Conservation (phyloP, 1,139 yeast species). For the Geotrichum bryndzae region DNA sequence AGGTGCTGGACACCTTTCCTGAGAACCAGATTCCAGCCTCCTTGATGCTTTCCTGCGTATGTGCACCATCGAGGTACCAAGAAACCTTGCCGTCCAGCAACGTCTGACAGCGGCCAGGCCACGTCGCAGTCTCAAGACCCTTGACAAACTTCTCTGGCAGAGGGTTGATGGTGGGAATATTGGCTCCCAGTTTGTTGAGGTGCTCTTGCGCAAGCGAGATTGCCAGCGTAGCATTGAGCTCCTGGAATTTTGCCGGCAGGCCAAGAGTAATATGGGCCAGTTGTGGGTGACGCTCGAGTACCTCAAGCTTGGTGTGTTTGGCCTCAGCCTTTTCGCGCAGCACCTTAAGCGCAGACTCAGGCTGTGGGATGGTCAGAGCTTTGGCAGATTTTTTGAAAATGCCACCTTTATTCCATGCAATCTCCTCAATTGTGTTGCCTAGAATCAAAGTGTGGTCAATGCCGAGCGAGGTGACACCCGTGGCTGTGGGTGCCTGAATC, state of each 20-base stretch:
- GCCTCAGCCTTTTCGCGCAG: constrained; percentile 65
- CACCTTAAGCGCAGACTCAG: constrained; percentile 42
- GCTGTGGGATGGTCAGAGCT: constrained; percentile 63
- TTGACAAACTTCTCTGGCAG: constrained; percentile 52
- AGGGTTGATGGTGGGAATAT: constrained; percentile 27
- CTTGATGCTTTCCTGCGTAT: constrained; percentile 77
- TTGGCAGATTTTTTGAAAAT: constrained; percentile 67
- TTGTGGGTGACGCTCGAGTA: constrained; percentile 44
- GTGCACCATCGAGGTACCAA: constrained; percentile 95
- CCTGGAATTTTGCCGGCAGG: constrained; percentile 81
- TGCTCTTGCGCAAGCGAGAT: constrained; percentile 65
- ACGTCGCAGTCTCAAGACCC: constrained; percentile 65
- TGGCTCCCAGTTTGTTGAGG: constrained; percentile 45
- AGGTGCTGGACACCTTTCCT: constrained; percentile 30
- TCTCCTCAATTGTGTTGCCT: constrained; percentile 81
- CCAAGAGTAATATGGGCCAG: constrained; percentile 49
- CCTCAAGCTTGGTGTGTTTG: constrained; percentile 42
- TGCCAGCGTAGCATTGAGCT: constrained; percentile 81
- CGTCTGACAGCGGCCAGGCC: constrained; percentile 96
- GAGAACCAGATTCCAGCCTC: constrained; percentile 80
- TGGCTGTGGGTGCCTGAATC: constrained; percentile 68
- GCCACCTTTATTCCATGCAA: constrained; percentile 96
- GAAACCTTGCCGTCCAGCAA: constrained; percentile 47
- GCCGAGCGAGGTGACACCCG: constrained; percentile 84
- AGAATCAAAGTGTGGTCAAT: constrained; percentile 88